These are phyloP conservation scores for Tuber magnatum DNA, from an alignment of 495 filamentous ascomycete species.

Conservation along the genomic window DNA sequence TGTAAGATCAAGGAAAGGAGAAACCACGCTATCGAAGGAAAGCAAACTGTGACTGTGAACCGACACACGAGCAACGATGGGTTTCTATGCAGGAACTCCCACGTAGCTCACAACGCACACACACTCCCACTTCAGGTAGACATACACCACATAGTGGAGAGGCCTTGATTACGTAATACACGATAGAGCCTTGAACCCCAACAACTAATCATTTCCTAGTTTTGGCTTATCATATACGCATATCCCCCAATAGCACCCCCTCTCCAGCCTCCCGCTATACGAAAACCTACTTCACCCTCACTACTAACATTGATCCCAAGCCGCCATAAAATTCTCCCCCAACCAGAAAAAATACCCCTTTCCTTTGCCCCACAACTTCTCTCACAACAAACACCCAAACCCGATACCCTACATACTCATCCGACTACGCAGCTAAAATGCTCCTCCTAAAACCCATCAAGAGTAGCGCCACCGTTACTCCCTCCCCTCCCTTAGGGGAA, in stretches of 20 bases:
- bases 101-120: background rate
- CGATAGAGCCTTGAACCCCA: no score
- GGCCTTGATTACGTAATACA: no score
- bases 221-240: no score
- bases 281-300: background rate
- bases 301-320: background rate
- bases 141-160: no score
- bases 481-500: background rate
- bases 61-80: background rate
- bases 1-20: background rate
- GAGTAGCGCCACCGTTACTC: background rate
- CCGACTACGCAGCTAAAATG: background rate
- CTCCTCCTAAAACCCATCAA: background rate
- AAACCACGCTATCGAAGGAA: background rate
- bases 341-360: background rate
- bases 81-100: background rate
- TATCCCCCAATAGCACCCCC: no score
- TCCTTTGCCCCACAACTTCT: background rate
- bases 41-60: background rate
- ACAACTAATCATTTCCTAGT: no score
- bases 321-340: background rate
- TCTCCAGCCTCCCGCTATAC: no score
- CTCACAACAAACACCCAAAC: background rate
- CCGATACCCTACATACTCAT: background rate
- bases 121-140: background rate